phyloP scores from a whole-genome alignment of 2,329 filamentous ascomycete genomes.

The Fusarium nelsonii region DNA sequence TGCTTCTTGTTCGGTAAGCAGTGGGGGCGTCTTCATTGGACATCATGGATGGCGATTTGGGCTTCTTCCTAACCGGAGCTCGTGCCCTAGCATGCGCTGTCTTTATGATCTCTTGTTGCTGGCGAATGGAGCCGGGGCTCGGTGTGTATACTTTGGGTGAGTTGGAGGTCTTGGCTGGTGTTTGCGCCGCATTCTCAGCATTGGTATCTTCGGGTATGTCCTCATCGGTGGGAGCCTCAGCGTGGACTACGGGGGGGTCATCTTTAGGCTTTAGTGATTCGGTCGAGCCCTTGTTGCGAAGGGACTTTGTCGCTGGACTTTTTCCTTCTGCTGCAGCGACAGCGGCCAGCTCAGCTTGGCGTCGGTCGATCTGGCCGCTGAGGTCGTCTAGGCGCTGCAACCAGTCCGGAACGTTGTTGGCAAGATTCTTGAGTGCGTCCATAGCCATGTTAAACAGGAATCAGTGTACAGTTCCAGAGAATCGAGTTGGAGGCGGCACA shows the following conservation, averaged over 20 bases:
- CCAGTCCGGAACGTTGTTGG: conserved; percentile 71
- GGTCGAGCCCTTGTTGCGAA: conserved; percentile 65
- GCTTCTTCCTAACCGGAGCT: conserved; percentile 63
- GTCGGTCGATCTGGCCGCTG: conserved; percentile 70
- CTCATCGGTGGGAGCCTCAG: conserved; percentile 32
- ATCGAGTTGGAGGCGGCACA: too few species aligned
- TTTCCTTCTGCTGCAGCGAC: conserved; percentile 52
- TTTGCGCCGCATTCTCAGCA: conserved; percentile 17
- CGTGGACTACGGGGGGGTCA: conserved; percentile 47
- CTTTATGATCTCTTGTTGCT: conserved; percentile 60
- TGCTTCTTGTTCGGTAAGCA: conserved; percentile 76
- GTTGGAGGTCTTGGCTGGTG: conserved; percentile 46
- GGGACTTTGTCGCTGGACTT: conserved; percentile 54
- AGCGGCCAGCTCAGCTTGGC: conserved; percentile 70
- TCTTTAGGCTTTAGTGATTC: conserved; percentile 66
- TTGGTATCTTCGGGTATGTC: conserved; percentile 40
- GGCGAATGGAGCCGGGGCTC: conserved; percentile 48
- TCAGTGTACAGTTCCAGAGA: too few species aligned
- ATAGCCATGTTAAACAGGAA: conserved; percentile 64
- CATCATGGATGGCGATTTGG: conserved; percentile 64
- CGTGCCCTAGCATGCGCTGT: conserved; percentile 57
- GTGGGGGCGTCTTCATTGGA: conserved; percentile 62
- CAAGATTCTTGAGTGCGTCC: conserved; percentile 68
- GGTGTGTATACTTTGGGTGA: conserved; percentile 43
- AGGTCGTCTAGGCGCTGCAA: conserved; percentile 69